Evolutionary conservation across 441 rosid species (phyloP).

Genomic region (Gossypium gossypioides): DNA sequence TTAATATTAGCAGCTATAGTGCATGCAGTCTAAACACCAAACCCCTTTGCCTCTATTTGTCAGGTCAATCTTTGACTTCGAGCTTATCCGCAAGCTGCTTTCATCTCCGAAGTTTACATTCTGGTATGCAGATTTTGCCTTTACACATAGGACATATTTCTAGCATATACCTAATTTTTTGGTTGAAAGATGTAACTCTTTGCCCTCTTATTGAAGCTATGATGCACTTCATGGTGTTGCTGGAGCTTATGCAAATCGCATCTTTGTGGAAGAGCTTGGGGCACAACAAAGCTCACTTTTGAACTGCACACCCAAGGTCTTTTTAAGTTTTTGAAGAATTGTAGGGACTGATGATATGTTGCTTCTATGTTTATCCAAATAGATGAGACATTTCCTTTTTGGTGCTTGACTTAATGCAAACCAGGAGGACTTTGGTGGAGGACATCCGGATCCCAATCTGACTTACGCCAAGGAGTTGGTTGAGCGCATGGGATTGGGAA

Average conservation of each 20-base stretch:
- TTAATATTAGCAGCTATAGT: neutral
- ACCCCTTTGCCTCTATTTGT: slow-evolving; percentile 7
- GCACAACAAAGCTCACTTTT: slow-evolving; percentile 65
- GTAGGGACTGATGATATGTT: neutral
- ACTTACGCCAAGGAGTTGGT: slow-evolving; percentile 97
- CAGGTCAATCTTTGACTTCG: slow-evolving; percentile 88
- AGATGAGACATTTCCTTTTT: neutral
- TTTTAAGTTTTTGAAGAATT: slow-evolving; percentile 12
- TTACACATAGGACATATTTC: neutral
- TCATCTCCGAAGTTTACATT: slow-evolving; percentile 77
- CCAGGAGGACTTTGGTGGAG: slow-evolving; percentile 98
- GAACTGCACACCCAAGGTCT: slow-evolving; percentile 86
- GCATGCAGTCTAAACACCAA: neutral
- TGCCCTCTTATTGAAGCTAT: slow-evolving; percentile 38
- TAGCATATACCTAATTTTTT: neutral
- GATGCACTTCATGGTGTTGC: slow-evolving; percentile 95
- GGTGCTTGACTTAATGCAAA: slow-evolving; percentile 6
- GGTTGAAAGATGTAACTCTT: neutral
- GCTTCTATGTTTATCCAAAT: neutral
- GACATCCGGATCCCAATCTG: slow-evolving; percentile 96
- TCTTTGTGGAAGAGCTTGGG: slow-evolving; percentile 94
- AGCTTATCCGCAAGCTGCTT: slow-evolving; percentile 64
- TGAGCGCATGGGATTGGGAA: slow-evolving; percentile 82
- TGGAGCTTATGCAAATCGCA: slow-evolving; percentile 84
- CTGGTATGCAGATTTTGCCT: slow-evolving; percentile 46